Conservation (phyloP, 1,284 basidiomycete species). For the Pyrrhoderma lamaoense region DNA sequence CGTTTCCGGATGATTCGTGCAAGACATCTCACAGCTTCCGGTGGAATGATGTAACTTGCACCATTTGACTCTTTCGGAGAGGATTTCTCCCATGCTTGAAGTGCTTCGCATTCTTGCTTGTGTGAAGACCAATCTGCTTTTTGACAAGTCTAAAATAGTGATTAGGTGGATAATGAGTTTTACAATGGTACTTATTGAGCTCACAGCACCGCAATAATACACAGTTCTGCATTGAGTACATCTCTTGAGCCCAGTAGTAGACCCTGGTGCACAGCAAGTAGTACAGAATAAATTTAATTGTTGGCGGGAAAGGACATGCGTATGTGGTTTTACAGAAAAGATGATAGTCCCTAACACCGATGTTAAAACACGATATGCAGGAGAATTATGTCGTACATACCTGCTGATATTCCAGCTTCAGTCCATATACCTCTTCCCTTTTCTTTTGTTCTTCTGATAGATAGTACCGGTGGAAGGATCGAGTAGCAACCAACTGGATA, state of each 20-base stretch:
- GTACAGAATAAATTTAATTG: constrained; percentile 62
- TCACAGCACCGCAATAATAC: constrained; percentile 68
- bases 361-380: neutral
- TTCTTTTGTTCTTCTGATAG: constrained; percentile 6
- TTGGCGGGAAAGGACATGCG: constrained; percentile 58
- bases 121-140: constrained; percentile 70
- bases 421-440: constrained; percentile 29
- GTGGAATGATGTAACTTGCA: constrained; percentile 44
- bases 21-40: constrained; percentile 70
- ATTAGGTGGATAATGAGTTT: too few relatives aligned
- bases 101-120: constrained; percentile 68
- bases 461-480: constrained; percentile 5
- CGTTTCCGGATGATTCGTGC: constrained; percentile 67
- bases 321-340: constrained; percentile 49
- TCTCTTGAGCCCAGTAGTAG: constrained; percentile 40
- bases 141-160: constrained; percentile 58
- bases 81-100: constrained; percentile 47
- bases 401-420: constrained; percentile 30
- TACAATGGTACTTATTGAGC: constrained; percentile 20
- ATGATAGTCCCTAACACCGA: constrained; percentile 48
- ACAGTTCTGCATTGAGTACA: constrained; percentile 66
- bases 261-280: constrained; percentile 44
- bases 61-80: constrained; percentile 33
- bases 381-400: constrained; percentile 25
- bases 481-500: constrained; percentile 8